Evolutionary conservation across 345 rosid genomes (phyloP), one percentile per base, ranked within the genome.

Genomic region (Cochlearia excelsa): DNA sequence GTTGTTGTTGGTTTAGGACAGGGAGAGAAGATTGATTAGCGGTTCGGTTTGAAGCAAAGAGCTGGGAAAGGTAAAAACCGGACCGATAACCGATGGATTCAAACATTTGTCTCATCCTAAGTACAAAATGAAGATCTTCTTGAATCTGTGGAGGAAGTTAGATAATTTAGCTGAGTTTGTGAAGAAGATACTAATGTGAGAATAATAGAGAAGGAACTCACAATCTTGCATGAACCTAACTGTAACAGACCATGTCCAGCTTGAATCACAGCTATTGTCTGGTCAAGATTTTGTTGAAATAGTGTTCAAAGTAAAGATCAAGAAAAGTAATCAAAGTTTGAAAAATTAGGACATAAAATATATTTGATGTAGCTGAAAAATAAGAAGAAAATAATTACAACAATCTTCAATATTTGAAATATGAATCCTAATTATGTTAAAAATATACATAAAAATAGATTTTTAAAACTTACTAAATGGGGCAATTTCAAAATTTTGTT

Each of bases 251-350:
- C 99, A 66, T 87, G 97, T 35, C 97, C 99, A 74, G 97, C 99
- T 93, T 93, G 99, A 70, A 93, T 93, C 33, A 89, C 99, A 77
- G 97, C 99, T 72, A 93, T 93, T 9, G 99, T 93, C 99, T 93
- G 75, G 35, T 55, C 64, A 73, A 5, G 23, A 16, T 16, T 9
- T 2, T 31, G 16, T 30, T n/a, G 3, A 59, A 50, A 67, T 40
- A 50, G 40, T 47, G 9, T 30, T 54, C 23, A 33, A 49, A 58
- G 68, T 55, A 2, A 38, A 70, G 10, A 57, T 38, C 29, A 70
- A 64, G 56, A 45, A 51, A 37, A 57, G n/a, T 56, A 55, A 34
- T 28, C 47, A 58, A 67, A 37, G 58, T 42, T 52, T 29, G 29
- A 55, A 42, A 35, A 7, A 39, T 11, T 8, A 9, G 27, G 26